Base-by-base conservation (phyloP, 2,329 filamentous ascomycete species). In the Eutypa lata region DNA sequence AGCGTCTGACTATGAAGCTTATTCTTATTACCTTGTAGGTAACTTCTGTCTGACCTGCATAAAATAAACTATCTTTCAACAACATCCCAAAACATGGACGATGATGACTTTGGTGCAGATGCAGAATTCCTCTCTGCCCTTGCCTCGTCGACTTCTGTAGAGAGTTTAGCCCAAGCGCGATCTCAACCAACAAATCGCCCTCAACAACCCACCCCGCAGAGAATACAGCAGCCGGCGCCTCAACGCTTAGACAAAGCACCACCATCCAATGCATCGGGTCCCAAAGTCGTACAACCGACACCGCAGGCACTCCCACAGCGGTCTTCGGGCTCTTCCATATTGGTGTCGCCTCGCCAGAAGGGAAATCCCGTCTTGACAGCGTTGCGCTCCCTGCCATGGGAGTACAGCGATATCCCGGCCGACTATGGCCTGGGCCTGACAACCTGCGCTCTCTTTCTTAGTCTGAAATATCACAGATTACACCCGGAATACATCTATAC, bases 401-500 rank as follows among this genome's bases (percentile, higher is more conserved):
- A 99, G 72, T 97, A 96, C 71, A 92, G 90, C 56, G 93, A 97
- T 65, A 96, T 96, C n/a, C 87, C 89, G 1, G 90, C 93, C 31
- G 94, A 99, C 73, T 99, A 95, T 69, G 88, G 93, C 8, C 78
- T 97, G 22, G 93, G 94, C 0, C 68, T 82, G 42, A 96, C 91
- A 0, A 96, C 92, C 7, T 96, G 93, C 65, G 92, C 90, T 1
- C 79, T 99, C 5, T 99, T 97, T 68, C 77, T 99, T 42, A 95
- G 90, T 47, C 81, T 99, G 51, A 99, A 97, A 71, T 99, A 99
- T 71, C 94, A 99, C 71, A 90, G 93, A 26, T 80, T 99, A 49
- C 94, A 99, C 67, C 94, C 94, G 1, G 94, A 99, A 72, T 99
- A 99, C 76, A 91, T 99, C 64, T 97, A 97, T 75, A 91, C 88